Percentiles rank a stretch among this genome's conserved stretches.
phyloP scores from a whole-genome alignment of 768 basidiomycete genomes.

The Panaeolus cyanescens region DNA sequence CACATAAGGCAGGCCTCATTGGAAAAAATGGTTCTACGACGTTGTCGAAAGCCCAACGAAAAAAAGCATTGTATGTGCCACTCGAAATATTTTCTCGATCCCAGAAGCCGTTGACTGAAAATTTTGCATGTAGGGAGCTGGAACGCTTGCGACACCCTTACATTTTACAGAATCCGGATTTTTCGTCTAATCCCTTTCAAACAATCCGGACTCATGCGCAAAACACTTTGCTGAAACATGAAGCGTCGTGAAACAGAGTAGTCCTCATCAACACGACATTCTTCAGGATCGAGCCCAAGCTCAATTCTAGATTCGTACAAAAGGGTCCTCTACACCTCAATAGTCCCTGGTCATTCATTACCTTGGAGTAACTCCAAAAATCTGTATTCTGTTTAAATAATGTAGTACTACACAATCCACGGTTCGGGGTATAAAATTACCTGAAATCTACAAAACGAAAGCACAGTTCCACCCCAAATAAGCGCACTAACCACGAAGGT shows the following conservation, averaged over 20 bases:
- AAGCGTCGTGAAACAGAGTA: slow-evolving; percentile 12
- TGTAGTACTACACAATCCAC: not conserved
- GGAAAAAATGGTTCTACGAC: slow-evolving; percentile 64
- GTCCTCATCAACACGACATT: not conserved
- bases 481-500: not conserved
- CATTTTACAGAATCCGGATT: slow-evolving; percentile 67
- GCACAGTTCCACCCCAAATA: slow-evolving; percentile 4
- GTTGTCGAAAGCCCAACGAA: slow-evolving; percentile 65
- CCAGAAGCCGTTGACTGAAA: not conserved
- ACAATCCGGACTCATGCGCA: slow-evolving; percentile 79
- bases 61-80: slow-evolving; percentile 62
- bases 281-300: too few relatives aligned
- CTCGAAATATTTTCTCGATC: not conserved
- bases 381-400: slow-evolving; percentile 2
- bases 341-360: too few relatives aligned
- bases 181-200: slow-evolving; percentile 69
- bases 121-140: slow-evolving; percentile 44
- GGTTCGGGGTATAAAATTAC: slow-evolving; percentile 18
- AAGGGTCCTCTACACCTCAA: too few relatives aligned
- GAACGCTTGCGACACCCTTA: slow-evolving; percentile 73
- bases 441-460: slow-evolving; percentile 7
- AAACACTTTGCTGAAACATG: slow-evolving; percentile 70
- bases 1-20: slow-evolving; percentile 52
- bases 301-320: too few relatives aligned
- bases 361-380: slow-evolving; percentile 5